Percentiles rank a stretch among this genome's conserved stretches.
These are phyloP conservation scores for Paxillus ammoniavirescens DNA, from an alignment of 768 basidiomycete species.

Conservation along the genomic window DNA sequence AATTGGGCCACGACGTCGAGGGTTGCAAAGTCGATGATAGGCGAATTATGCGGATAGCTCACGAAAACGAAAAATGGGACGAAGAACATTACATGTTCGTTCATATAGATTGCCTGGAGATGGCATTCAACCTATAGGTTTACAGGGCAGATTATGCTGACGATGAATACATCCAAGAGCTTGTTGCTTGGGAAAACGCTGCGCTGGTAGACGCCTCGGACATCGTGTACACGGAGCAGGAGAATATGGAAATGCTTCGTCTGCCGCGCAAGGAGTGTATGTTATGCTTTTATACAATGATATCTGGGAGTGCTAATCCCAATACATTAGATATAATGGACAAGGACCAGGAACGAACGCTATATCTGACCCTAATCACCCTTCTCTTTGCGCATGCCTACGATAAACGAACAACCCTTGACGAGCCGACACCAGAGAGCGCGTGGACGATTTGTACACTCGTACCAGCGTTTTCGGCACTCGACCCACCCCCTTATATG, in stretches of 20 bases:
- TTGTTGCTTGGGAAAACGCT: conserved; percentile 67
- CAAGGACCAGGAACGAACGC: conserved; percentile 49
- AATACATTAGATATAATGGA: conserved; percentile 56
- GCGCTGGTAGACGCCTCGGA: conserved; percentile 32
- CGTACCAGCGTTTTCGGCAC: conserved; percentile 77
- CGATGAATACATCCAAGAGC: conserved; percentile 69
- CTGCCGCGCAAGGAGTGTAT: conserved; percentile 54
- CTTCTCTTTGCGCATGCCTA: conserved; percentile 82
- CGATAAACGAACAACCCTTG: conserved; percentile 73
- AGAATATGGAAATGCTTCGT: conserved; percentile 62
- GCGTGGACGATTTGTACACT: conserved; percentile 81
- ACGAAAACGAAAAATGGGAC: conserved; percentile 80
- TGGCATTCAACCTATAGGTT: conserved; percentile 3
- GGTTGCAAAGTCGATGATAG: conserved; percentile 49
- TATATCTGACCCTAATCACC: conserved; percentile 69
- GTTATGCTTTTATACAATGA: conserved; percentile 11
- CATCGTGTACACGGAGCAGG: conserved; percentile 66
- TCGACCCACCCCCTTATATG: conserved; percentile 64
- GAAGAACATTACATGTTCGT: conserved; percentile 80
- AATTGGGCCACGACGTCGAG: conserved; percentile 70
- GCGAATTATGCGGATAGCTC: conserved; percentile 48
- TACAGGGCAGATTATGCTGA: conserved; percentile 79
- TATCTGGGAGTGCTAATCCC: not conserved
- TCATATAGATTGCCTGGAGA: conserved; percentile 15
- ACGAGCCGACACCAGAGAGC: conserved; percentile 84